Evolutionary conservation across 164 flowering plant species (phyloP).

Genomic region (Kalanchoe fedtschenkoi): DNA sequence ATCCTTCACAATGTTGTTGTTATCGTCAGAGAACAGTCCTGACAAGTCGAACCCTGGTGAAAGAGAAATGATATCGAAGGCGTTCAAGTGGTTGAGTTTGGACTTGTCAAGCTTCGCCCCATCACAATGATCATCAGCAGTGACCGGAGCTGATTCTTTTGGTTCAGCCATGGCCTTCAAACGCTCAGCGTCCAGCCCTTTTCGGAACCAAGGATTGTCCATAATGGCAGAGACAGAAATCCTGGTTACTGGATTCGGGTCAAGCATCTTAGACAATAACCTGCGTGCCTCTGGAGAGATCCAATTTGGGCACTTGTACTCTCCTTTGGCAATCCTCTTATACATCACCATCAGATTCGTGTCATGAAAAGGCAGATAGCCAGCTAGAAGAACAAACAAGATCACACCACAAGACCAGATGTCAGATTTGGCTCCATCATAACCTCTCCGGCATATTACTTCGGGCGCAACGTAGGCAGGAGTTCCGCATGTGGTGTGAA

Average conservation of each 20-base stretch:
- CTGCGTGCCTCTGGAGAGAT: slow-evolving; percentile 27
- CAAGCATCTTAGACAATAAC: slow-evolving; percentile 29
- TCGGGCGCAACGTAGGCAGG: slow-evolving; percentile 59
- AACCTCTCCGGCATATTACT: slow-evolving; percentile 33
- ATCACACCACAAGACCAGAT: slow-evolving; percentile 58
- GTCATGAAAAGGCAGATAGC: slow-evolving; percentile 45
- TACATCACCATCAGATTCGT: slow-evolving; percentile 40
- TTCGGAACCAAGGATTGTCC: slow-evolving; percentile 40
- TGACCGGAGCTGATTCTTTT: slow-evolving; percentile 9
- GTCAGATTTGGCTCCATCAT: slow-evolving; percentile 50
- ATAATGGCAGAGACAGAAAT: slow-evolving; percentile 28
- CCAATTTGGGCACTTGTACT: slow-evolving; percentile 38
- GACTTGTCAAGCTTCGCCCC: slow-evolving; percentile 8
- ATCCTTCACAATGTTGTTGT: slow-evolving; percentile 18
- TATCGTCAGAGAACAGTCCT: slow-evolving; percentile 29
- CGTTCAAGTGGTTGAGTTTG: slow-evolving; percentile 26
- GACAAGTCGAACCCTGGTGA: slow-evolving; percentile 42
- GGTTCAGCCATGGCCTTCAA: slow-evolving; percentile 2
- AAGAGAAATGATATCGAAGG: slow-evolving; percentile 44
- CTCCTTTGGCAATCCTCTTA: slow-evolving; percentile 33
- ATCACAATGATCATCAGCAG: slow-evolving; percentile 4
- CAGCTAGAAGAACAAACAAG: slow-evolving; percentile 37
- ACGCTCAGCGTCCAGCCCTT: slow-evolving; percentile 16
- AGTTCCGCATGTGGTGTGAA: slow-evolving; percentile 54
- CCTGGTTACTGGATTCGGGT: slow-evolving; percentile 38